phyloP scores from a whole-genome alignment of 83 land plant genomes.

The Diphasiastrum complanatum region DNA sequence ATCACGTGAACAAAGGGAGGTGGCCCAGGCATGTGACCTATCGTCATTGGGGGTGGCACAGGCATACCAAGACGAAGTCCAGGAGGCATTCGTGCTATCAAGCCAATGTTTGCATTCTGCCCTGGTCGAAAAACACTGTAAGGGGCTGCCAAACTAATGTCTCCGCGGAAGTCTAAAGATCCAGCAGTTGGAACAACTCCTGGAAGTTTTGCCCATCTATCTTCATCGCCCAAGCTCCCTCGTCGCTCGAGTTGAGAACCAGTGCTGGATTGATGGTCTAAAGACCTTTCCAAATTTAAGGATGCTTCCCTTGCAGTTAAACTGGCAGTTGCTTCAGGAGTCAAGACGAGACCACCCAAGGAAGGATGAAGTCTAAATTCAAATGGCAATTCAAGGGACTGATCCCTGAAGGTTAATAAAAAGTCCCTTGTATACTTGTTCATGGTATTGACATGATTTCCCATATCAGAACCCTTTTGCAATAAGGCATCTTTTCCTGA shows the following conservation, averaged over 20 bases:
- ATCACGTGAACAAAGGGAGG: slow-evolving; percentile 20
- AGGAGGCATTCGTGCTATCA: slow-evolving; percentile 37
- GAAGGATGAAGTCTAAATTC: slow-evolving; percentile 31
- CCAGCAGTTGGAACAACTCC: slow-evolving; percentile 18
- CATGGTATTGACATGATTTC: no score
- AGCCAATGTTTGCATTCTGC: no score
- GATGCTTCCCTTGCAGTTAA: no score
- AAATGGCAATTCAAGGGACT: slow-evolving; percentile 56
- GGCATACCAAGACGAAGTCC: slow-evolving; percentile 47
- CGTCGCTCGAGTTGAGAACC: slow-evolving; percentile 37
- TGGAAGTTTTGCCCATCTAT: slow-evolving; percentile 57
- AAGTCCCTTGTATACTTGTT: slow-evolving; percentile 84
- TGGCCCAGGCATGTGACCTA: slow-evolving; percentile 38
- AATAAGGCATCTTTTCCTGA: slow-evolving; percentile 11
- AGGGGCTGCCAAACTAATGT: slow-evolving; percentile 33
- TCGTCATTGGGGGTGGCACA: slow-evolving; percentile 17
- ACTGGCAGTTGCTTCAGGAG: slow-evolving; percentile 16
- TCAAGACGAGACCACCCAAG: background rate
- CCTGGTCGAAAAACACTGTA: slow-evolving; percentile 40
- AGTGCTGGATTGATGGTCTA: slow-evolving; percentile 40
- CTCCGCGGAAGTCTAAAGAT: slow-evolving; percentile 39
- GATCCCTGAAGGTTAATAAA: slow-evolving; percentile 51
- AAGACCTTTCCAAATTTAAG: slow-evolving; percentile 50
- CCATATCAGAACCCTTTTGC: no score
- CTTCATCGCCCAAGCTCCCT: slow-evolving; percentile 45